Conservation (phyloP, 768 basidiomycete species). For the Amanita molliuscula region DNA sequence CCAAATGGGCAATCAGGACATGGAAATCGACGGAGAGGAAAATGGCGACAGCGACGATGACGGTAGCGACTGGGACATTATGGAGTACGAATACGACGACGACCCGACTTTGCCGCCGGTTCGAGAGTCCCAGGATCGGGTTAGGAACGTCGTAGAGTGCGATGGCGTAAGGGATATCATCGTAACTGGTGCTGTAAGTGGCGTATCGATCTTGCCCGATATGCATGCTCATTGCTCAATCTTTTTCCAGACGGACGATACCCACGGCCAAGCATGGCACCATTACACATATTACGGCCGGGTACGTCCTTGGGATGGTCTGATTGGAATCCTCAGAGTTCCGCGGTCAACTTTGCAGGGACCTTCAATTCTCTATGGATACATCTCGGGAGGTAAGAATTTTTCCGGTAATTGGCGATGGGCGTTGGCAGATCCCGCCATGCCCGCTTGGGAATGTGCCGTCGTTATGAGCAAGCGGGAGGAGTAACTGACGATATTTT, state of each 20-base stretch:
- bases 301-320: conserved; percentile 48
- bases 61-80: conserved; percentile 18
- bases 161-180: conserved; percentile 51
- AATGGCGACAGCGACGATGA: conserved; percentile 10
- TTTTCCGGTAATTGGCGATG: conserved; percentile 69
- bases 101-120: conserved; percentile 6
- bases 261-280: conserved; percentile 38
- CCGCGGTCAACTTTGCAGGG: conserved; percentile 11
- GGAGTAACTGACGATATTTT: conserved; percentile 3
- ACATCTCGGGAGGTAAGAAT: conserved; percentile 51
- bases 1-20: conserved; percentile 17
- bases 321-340: conserved; percentile 39
- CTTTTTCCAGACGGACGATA: conserved; percentile 32
- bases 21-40: conserved; percentile 13
- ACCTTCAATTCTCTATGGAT: conserved; percentile 55
- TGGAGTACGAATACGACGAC: conserved; percentile 14
- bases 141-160: conserved; percentile 24
- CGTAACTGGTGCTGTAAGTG: conserved; percentile 45
- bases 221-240: neutral
- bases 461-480: conserved; percentile 49
- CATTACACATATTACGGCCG: conserved; percentile 40
- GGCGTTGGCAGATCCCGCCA: conserved; percentile 29
- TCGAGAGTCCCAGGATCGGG: conserved; percentile 13
- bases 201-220: conserved; percentile 7
- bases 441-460: conserved; percentile 52